A percentile compares a stretch with the other conserved stretches of the same genome.
Evolutionary conservation across 495 filamentous ascomycete genomes (phyloP).

Genomic region (Cercophora newfieldiana): DNA sequence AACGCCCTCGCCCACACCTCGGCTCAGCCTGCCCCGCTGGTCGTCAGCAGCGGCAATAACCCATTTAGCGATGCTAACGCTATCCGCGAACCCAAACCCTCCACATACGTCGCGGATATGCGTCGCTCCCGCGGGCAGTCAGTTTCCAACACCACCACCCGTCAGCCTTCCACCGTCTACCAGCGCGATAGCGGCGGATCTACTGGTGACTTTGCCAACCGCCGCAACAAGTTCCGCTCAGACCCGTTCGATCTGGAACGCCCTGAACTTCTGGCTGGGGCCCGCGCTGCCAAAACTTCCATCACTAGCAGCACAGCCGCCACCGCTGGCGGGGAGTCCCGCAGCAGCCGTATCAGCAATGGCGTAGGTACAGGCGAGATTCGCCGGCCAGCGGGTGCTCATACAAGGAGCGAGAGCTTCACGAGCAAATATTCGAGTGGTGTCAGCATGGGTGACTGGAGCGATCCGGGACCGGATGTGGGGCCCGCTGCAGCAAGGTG

Average conservation of each 20-base stretch:
- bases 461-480: conserved; percentile 54
- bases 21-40: conserved; percentile 38
- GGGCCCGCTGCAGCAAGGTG: conserved; percentile 38
- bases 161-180: conserved; percentile 31
- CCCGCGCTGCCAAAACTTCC: conserved; percentile 17
- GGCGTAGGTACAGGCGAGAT: conserved; percentile 1
- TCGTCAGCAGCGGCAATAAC: conserved; percentile 37
- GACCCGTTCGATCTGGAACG: conserved; percentile 67
- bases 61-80: conserved; percentile 48
- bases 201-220: conserved; percentile 31
- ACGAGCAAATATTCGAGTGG: conserved; percentile 50
- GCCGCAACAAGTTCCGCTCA: conserved; percentile 57
- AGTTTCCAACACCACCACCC: conserved; percentile 31
- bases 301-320: conserved; percentile 24
- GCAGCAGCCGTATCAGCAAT: conserved; percentile 16
- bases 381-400: conserved; percentile 20
- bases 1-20: conserved; percentile 42
- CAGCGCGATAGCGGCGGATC: conserved; percentile 37
- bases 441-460: conserved; percentile 49
- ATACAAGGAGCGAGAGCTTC: conserved; percentile 38
- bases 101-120: conserved; percentile 45
- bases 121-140: conserved; percentile 48
- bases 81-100: conserved; percentile 30
- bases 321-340: conserved; percentile 23
- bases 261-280: conserved; percentile 46